Percentiles rank a stretch among this genome's conserved stretches.
These are phyloP conservation scores for Escovopsis sp. DNA, from an alignment of 2,329 filamentous ascomycete genomes.

Conservation along the genomic window DNA sequence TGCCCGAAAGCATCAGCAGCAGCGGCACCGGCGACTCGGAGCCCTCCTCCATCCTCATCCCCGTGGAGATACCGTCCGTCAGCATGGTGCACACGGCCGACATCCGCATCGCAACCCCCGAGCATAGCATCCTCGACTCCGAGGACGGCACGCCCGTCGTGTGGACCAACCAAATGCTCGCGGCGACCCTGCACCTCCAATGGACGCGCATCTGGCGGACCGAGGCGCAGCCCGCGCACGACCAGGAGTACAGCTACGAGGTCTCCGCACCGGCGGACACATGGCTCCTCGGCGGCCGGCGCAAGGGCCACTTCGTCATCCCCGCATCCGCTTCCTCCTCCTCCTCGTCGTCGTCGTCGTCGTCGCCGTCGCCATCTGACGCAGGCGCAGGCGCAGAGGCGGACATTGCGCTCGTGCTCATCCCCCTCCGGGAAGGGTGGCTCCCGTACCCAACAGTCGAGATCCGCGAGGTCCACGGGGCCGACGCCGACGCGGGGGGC, in stretches of 20 bases:
- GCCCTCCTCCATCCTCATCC: conserved; percentile 60
- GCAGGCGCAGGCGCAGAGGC: conserved; percentile 38
- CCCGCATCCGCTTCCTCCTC: conserved; percentile 7
- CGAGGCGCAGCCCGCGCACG: conserved; percentile 22
- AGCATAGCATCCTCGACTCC: conserved; percentile 16
- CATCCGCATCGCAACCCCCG: conserved; percentile 35
- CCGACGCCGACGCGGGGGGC: conserved; percentile 7
- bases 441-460: conserved; percentile 68
- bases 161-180: conserved; percentile 48
- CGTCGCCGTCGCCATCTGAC: conserved; percentile 23
- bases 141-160: conserved; percentile 29
- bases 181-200: conserved; percentile 45
- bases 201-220: conserved; percentile 52
- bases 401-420: conserved; percentile 55
- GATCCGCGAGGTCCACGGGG: conserved; percentile 42
- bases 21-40: conserved; percentile 12
- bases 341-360: background rate
- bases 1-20: conserved; percentile 10
- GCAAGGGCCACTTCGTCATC: conserved; percentile 63
- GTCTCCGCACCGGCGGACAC: conserved; percentile 57
- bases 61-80: conserved; percentile 76
- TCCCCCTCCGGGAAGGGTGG: conserved; percentile 66
- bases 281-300: conserved; percentile 75
- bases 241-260: conserved; percentile 71
- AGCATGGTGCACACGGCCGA: conserved; percentile 71